Evolutionary conservation across 2,329 filamentous ascomycete genomes (phyloP).

Genomic region (Fusarium compactum): DNA sequence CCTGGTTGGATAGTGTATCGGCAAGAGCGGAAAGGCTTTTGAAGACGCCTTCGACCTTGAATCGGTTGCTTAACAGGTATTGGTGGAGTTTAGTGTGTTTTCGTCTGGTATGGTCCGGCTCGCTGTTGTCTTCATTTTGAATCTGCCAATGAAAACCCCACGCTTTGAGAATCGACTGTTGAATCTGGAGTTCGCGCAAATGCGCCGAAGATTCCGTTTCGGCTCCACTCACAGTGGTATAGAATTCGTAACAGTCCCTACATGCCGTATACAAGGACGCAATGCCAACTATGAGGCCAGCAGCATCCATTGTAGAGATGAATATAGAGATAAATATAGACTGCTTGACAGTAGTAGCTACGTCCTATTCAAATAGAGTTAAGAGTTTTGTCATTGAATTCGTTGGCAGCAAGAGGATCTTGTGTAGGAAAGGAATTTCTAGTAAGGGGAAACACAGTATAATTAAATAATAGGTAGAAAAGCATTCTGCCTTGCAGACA

Average conservation of each 20-base stretch:
- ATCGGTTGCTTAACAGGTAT: background rate
- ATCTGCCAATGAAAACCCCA: background rate
- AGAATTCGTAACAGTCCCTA: background rate
- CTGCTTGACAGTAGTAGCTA: too few species aligned
- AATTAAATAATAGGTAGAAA: too few species aligned
- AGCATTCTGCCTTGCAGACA: too few species aligned
- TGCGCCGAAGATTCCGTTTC: background rate
- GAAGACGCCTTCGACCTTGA: background rate
- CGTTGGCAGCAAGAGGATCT: too few species aligned
- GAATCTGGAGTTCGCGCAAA: background rate
- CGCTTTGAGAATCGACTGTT: background rate
- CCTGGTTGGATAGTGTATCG: background rate
- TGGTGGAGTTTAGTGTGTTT: background rate
- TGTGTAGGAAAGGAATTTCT: too few species aligned
- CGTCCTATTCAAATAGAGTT: too few species aligned
- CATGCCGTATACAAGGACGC: background rate
- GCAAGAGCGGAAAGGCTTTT: background rate
- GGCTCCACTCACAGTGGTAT: background rate
- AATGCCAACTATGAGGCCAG: background rate
- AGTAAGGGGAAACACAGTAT: too few species aligned
- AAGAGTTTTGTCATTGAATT: too few species aligned
- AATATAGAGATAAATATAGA: too few species aligned
- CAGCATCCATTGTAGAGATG: background rate
- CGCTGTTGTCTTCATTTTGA: background rate
- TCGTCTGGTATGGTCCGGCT: accelerated